phyloP scores from a whole-genome alignment of 306 rosid genomes.

The Cyclanthera cordifolia region DNA sequence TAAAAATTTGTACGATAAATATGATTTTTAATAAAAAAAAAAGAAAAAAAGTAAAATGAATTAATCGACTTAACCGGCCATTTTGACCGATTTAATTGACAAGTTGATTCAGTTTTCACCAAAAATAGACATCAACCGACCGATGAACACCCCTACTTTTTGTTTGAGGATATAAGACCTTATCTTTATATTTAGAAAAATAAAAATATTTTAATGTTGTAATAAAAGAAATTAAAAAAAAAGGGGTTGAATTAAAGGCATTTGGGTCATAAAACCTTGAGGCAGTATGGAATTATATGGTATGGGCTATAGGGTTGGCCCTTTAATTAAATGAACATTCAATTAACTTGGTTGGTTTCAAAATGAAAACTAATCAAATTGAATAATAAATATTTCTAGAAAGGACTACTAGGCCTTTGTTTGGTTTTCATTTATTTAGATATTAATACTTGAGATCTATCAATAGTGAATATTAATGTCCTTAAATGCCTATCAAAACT shows the following conservation, averaged over 20 bases:
- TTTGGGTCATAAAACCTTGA: neutral
- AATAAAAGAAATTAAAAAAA: neutral
- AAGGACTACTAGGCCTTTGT: neutral
- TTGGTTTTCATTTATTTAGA: constrained; percentile 1
- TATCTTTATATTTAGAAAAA: no score
- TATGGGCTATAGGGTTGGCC: neutral
- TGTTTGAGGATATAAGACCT: no score
- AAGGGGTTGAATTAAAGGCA: neutral
- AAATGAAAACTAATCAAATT: neutral
- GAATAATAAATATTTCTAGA: neutral
- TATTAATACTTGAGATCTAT: neutral
- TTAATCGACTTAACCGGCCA: no score
- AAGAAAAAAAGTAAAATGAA: no score
- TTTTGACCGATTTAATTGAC: no score
- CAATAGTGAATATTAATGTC: neutral
- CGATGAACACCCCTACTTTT: no score
- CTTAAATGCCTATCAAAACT: no score
- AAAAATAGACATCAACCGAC: no score
- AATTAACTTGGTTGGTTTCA: neutral
- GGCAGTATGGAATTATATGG: neutral
- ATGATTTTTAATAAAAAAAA: no score
- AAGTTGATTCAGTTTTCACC: no score
- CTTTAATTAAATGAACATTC: neutral
- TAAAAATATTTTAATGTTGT: neutral
- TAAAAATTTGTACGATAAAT: no score